Conservation (phyloP, 208 protist genomes). For the Wallacemonas collosoma region DNA sequence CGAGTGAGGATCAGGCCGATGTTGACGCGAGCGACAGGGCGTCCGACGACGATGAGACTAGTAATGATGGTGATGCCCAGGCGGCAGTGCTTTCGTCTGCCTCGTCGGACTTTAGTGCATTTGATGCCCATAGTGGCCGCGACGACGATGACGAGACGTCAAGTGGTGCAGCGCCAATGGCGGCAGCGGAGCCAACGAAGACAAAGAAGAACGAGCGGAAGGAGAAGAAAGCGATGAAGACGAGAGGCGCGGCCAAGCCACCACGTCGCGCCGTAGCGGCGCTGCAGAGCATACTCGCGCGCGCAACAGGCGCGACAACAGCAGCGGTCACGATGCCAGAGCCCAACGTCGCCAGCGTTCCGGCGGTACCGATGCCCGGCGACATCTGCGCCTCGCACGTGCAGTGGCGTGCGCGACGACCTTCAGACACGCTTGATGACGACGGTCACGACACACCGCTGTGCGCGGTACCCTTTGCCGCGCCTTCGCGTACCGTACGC, state of each 20-base stretch:
- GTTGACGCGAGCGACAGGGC: neutral
- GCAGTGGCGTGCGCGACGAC: neutral
- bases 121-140: neutral
- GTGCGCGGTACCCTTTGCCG: neutral
- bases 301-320: slow-evolving; percentile 2
- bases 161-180: neutral
- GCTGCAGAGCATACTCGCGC: slow-evolving; percentile 6
- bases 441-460: neutral
- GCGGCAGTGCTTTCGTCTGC: neutral
- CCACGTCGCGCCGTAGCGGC: neutral
- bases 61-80: neutral
- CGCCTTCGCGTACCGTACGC: neutral
- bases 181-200: neutral
- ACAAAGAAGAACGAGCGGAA: neutral
- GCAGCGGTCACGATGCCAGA: neutral
- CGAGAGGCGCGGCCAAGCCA: neutral
- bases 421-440: neutral
- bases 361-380: neutral
- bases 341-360: neutral
- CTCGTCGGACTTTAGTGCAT: slow-evolving; percentile 12
- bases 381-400: neutral
- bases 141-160: neutral
- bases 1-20: neutral
- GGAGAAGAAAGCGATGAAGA: neutral
- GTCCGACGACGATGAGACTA: neutral